Evolutionary conservation across 371 early-diverging fungal genomes (phyloP), one percentile per base, ranked within the genome.

Genomic region (Vairimorpha apis): DNA sequence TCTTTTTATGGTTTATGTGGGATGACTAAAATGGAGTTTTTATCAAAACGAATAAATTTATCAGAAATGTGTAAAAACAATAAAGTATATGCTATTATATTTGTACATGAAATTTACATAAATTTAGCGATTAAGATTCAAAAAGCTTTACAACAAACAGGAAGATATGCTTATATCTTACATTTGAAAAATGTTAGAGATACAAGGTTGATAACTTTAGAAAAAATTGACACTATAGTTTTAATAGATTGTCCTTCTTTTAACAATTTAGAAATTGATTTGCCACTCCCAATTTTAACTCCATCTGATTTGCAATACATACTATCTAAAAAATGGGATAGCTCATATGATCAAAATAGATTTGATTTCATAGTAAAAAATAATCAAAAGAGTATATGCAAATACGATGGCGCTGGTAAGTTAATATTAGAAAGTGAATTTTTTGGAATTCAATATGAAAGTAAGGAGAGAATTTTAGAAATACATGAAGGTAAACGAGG

Each of bases 201-300:
- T 45, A 73, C 75, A 49, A 58, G 81, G 49, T 41, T 81, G 33
- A 74, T 74, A 32, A 47, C 72, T 10, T 62, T 81, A 49, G 81
- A 81, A 16, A 60, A 70, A 25, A 63, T 76, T 12, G 81, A 81
- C 10, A 75, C 73, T 55, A 41, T 78, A 30, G 71, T 81, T 47
- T 21, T 81, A 23, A 69, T 81, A 14, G 81, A 81, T 47, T 81
- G 81, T 63, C 81, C 76, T 4, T 12, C 69, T 18, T 76, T 70
- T 64, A 51, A 67, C 27, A 35, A 59, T 38, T 81, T 53, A 43
- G 21, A 45, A 0, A 72, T 75, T 18, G 51, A 67, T 14, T 21
- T 75, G 1, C 73, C 65, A 32, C 72, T 81, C 62, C 81, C 81
- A 7, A 60, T 81, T 18, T 43, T 81, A 5, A 45, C 70, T 7